These are phyloP conservation scores for Aspergillus novofumigatus DNA, from an alignment of 2,329 filamentous ascomycete genomes.

Conservation along the genomic window DNA sequence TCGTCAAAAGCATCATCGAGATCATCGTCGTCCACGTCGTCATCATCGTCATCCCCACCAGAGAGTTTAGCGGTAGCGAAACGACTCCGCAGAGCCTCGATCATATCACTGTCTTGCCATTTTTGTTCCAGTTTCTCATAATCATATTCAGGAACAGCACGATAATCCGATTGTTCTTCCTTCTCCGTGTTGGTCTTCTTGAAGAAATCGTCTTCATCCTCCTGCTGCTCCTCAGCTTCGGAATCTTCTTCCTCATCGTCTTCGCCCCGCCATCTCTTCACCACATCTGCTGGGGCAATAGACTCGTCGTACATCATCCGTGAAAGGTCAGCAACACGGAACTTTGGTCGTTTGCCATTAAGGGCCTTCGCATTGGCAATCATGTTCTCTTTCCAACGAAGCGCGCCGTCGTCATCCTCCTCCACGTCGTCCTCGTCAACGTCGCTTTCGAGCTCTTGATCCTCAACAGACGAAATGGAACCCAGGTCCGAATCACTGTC, in stretches of 20 bases:
- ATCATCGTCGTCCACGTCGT: slow-evolving; percentile 46
- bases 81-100: slow-evolving; percentile 67
- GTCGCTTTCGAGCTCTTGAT: slow-evolving; percentile 51
- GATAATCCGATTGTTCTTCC: slow-evolving; percentile 61
- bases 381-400: slow-evolving; percentile 88
- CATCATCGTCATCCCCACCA: slow-evolving; percentile 52
- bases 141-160: slow-evolving; percentile 72
- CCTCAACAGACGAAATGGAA: slow-evolving; percentile 66
- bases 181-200: slow-evolving; percentile 51
- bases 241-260: slow-evolving; percentile 54
- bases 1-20: slow-evolving; percentile 51
- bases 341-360: slow-evolving; percentile 66
- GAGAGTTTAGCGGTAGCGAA: slow-evolving; percentile 69
- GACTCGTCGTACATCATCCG: slow-evolving; percentile 84
- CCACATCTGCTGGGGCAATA: slow-evolving; percentile 68
- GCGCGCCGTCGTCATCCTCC: slow-evolving; percentile 68
- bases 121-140: slow-evolving; percentile 77
- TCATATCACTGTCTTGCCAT: slow-evolving; percentile 75
- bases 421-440: slow-evolving; percentile 48
- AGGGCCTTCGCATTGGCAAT: slow-evolving; percentile 67
- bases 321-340: slow-evolving; percentile 76
- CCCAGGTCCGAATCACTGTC: slow-evolving; percentile 97
- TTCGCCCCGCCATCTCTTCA: slow-evolving; percentile 74
- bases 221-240: slow-evolving; percentile 52
- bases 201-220: slow-evolving; percentile 62